Evolutionary conservation across 345 rosid species (phyloP).

Genomic region (Dovyalis caffra): DNA sequence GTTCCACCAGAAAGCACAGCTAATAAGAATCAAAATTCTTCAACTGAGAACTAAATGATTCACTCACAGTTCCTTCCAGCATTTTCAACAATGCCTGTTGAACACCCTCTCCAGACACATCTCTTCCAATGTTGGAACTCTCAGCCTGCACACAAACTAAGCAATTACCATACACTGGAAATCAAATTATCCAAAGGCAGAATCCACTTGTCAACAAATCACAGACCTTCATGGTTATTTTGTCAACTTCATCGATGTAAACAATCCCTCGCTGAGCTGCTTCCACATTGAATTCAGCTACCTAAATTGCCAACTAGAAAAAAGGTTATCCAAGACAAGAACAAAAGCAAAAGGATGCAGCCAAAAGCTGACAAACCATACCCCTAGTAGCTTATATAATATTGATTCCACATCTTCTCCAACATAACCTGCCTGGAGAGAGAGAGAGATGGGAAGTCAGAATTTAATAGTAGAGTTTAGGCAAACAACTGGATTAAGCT

Average conservation of each 20-base stretch:
- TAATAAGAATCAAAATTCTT: background rate
- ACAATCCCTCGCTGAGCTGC: slow-evolving; percentile 93
- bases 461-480: background rate
- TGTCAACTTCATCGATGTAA: slow-evolving; percentile 94
- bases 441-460: slow-evolving; percentile 9
- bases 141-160: slow-evolving; percentile 54
- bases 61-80: slow-evolving; percentile 96
- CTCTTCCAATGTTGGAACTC: slow-evolving; percentile 80
- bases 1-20: background rate
- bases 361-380: slow-evolving; percentile 21
- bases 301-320: slow-evolving; percentile 41
- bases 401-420: slow-evolving; percentile 98
- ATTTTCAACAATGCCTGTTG: slow-evolving; percentile 94
- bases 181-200: background rate
- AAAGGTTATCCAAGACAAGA: background rate
- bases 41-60: background rate
- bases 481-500: background rate
- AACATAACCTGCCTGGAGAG: slow-evolving; percentile 89
- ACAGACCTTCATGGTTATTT: slow-evolving; percentile 85
- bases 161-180: background rate
- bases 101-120: slow-evolving; percentile 98
- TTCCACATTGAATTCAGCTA: slow-evolving; percentile 78
- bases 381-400: slow-evolving; percentile 73
- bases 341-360: background rate
- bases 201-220: background rate